A percentile compares a stretch with the other conserved stretches of the same genome.
Conservation (phyloP, 768 basidiomycete species). For the Suillus subaureus region DNA sequence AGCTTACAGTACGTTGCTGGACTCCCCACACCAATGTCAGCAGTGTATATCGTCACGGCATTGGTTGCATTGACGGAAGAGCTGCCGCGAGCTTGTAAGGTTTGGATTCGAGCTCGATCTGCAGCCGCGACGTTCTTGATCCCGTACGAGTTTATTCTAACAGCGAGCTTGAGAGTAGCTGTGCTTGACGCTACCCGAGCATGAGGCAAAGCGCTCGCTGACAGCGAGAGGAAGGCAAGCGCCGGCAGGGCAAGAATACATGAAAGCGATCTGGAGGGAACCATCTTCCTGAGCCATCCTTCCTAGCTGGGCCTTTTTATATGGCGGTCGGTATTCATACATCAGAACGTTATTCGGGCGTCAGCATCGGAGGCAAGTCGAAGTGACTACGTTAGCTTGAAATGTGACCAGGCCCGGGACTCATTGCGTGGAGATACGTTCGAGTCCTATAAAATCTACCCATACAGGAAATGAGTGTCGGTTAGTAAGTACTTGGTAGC, state of each 20-base stretch:
- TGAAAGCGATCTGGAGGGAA: constrained; percentile 5
- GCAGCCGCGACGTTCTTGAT: constrained; percentile 7
- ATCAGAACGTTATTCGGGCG: too few species aligned
- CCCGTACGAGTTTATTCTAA: constrained; percentile 7
- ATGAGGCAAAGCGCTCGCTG: constrained; percentile 2
- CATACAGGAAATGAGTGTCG: too few species aligned
- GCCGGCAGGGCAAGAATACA: constrained; percentile 6
- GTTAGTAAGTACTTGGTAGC: too few species aligned
- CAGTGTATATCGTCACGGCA: constrained; percentile 17
- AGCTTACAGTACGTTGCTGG: constrained; percentile 17
- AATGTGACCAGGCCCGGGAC: too few species aligned
- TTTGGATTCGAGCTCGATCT: constrained; percentile 9
- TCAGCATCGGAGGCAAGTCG: too few species aligned
- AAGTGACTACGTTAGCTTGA: too few species aligned
- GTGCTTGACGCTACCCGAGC: background rate
- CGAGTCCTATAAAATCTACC: too few species aligned
- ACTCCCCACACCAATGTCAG: constrained; percentile 15
- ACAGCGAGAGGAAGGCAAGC: constrained; percentile 5
- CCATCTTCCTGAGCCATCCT: constrained; percentile 3
- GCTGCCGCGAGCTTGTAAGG: background rate
- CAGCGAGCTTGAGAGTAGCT: constrained; percentile 9
- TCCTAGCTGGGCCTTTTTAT: too few species aligned
- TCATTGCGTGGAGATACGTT: too few species aligned
- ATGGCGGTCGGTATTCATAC: too few species aligned
- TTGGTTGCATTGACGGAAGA: constrained; percentile 17